Evolutionary conservation across 2,329 filamentous ascomycete genomes (phyloP), one percentile per base, ranked within the genome.

Genomic region (Phialophora tarda): DNA sequence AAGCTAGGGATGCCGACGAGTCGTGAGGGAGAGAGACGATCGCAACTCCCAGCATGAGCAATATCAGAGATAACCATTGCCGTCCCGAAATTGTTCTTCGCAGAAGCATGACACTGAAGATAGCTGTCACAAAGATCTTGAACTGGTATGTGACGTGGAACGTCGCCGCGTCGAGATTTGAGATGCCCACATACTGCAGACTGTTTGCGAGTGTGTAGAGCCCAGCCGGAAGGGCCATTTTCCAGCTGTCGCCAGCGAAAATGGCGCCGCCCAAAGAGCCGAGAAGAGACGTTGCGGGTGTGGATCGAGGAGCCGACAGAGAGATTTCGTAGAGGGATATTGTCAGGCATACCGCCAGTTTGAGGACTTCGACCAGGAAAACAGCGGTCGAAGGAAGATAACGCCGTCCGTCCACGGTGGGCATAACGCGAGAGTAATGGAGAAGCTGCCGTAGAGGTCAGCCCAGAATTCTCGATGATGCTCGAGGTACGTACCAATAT

Each of bases 391-490:
- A 97, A 47, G 94, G 89, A 73, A 95, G 92, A 79, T 97, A 98
- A 76, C 93, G 89, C 75, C 93, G 91, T 71, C 92, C 91, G 76
- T 89, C 88, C 10, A 86, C 83, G 10, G 89, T 85, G n/a, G 93
- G 91, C 93, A 97, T 97, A 67, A 96, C 88, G 71, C 93, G 88
- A 32, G 93, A 97, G 79, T 98, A 97, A 81, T 97, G 94, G 85
- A 97, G 91, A 63, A 97, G 85, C 91, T 94, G 75, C 34, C 14
- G 28, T 65, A 38, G 21, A 65, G 70, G 63, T 66, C 51, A 62
- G 60, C 50, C 24, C 34, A 47, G 21, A 44, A 11, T 21, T 11
- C 55, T 24, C n/a, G 14, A 28, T 12, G n/a, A 58, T 11, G 11
- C n/a, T 14, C 55, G 17, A 44, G 34, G 23, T 7, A 41, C 79